A percentile compares a stretch with the other conserved stretches of the same genome.
phyloP scores from a whole-genome alignment of 495 filamentous ascomycete species.

The Ascodesmis nigricans region DNA sequence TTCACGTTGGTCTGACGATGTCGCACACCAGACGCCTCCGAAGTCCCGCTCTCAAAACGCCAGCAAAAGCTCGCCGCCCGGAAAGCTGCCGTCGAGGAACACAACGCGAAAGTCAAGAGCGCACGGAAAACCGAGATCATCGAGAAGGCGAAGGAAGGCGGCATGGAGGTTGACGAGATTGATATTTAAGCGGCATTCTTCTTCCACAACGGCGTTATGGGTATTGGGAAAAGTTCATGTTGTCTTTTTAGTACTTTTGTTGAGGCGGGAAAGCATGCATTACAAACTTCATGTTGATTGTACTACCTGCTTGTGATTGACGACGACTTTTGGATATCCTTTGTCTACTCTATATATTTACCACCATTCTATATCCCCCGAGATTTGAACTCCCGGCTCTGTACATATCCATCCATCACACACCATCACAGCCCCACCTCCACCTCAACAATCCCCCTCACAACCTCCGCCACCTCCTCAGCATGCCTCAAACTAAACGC shows the following conservation, averaged over 20 bases:
- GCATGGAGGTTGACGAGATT: conserved; percentile 3
- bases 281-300: too few species aligned
- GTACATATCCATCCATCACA: background rate
- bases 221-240: background rate
- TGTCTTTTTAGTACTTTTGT: background rate
- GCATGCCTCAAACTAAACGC: conserved; percentile 5
- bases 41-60: conserved; percentile 11
- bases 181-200: background rate
- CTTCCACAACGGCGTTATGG: background rate
- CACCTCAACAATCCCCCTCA: conserved; percentile 3
- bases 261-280: background rate
- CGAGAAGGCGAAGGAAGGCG: conserved; percentile 1
- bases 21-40: conserved; percentile 9
- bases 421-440: background rate
- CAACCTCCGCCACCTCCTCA: conserved; percentile 2
- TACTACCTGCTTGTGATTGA: background rate
- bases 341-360: background rate
- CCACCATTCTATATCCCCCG: background rate
- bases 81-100: conserved; percentile 10
- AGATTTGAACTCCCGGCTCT: background rate
- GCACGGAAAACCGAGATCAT: background rate
- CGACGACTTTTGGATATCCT: background rate
- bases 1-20: background rate
- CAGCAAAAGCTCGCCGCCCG: conserved; percentile 15
- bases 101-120: conserved; percentile 6